phyloP scores from a whole-genome alignment of 805 yeast genomes.

The Saccharomycopsis olivae region DNA sequence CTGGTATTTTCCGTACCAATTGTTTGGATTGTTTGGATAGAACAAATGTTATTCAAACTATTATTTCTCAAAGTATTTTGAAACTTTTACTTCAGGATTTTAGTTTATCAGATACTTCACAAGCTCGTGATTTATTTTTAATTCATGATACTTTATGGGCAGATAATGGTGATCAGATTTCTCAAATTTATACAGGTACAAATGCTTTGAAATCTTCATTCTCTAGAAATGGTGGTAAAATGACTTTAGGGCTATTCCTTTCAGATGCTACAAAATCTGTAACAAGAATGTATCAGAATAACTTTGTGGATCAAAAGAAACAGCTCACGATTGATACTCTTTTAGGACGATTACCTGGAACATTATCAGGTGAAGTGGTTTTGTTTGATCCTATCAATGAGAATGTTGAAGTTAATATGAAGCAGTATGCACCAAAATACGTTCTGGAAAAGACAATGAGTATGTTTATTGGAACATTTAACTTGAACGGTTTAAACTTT shows the following conservation, averaged over 20 bases:
- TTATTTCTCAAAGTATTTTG: conserved; percentile 62
- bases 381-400: conserved; percentile 87
- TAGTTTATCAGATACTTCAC: conserved; percentile 21
- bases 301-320: conserved; percentile 84
- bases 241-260: conserved; percentile 95
- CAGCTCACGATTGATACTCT: conserved; percentile 84
- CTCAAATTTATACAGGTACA: conserved; percentile 94
- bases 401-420: conserved; percentile 57
- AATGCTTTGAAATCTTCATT: conserved; percentile 93
- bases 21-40: conserved; percentile 93
- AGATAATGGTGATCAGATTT: conserved; percentile 93
- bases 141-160: conserved; percentile 93
- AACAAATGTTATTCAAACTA: conserved; percentile 83
- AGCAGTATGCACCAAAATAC: conserved; percentile 35
- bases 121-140: conserved; percentile 18
- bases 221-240: conserved; percentile 79
- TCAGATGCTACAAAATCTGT: conserved; percentile 96
- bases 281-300: conserved; percentile 88
- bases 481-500: conserved; percentile 59
- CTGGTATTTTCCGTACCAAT: conserved; percentile 86
- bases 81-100: conserved; percentile 40
- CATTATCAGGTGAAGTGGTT: conserved; percentile 42
- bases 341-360: conserved; percentile 71
- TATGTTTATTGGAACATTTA: conserved; percentile 76
- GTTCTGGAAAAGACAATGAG: conserved; percentile 50